These are phyloP conservation scores for Ceratobasidium sp. DNA, from an alignment of 1,284 basidiomycete species.

Conservation along the genomic window DNA sequence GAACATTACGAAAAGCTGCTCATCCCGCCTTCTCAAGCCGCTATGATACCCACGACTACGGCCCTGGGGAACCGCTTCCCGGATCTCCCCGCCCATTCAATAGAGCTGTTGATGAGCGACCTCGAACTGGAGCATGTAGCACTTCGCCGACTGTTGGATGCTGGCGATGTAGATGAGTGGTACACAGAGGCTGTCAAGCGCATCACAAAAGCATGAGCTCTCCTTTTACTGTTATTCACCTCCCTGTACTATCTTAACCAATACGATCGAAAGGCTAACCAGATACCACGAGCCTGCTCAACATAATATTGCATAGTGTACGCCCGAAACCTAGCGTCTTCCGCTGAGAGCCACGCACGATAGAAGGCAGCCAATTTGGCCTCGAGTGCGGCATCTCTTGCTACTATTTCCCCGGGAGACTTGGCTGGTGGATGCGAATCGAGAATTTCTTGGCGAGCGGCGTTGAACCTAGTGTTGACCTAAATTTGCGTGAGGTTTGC, in stretches of 20 bases:
- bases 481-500: conserved; percentile 52
- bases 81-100: conserved; percentile 34
- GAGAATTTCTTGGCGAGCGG: conserved; percentile 68
- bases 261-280: conserved; percentile 42
- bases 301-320: conserved; percentile 60
- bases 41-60: conserved; percentile 27
- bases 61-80: conserved; percentile 36
- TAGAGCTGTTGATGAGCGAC: conserved; percentile 28
- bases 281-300: conserved; percentile 39
- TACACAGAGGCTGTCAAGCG: conserved; percentile 38
- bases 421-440: conserved; percentile 65
- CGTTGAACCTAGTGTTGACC: conserved; percentile 79
- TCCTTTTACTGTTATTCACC: background rate
- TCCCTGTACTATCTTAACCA: conserved; percentile 34
- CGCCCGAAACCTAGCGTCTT: conserved; percentile 63
- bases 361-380: conserved; percentile 75
- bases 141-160: conserved; percentile 39
- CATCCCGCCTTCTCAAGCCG: conserved; percentile 42
- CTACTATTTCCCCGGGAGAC: conserved; percentile 60
- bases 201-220: conserved; percentile 4
- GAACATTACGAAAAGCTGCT: conserved; percentile 17
- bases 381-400: conserved; percentile 56
- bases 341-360: conserved; percentile 74
- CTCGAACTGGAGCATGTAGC: conserved; percentile 32
- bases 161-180: conserved; percentile 38